These are phyloP conservation scores for Hanseniaspora guilliermondii DNA, from an alignment of 805 yeast species.

Conservation along the genomic window DNA sequence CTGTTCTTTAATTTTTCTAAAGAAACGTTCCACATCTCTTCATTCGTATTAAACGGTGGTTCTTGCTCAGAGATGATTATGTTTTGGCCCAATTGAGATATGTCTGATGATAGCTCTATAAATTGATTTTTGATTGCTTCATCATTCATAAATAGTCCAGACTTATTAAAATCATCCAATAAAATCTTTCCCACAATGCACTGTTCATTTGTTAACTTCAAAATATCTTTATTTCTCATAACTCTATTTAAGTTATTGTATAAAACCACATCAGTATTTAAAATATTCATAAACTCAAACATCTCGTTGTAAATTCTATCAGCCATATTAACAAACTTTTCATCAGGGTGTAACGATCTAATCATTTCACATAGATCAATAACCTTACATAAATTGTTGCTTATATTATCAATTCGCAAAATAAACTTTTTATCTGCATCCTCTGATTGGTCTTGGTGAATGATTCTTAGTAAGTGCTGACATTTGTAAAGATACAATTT, in stretches of 20 bases:
- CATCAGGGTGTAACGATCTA: constrained; percentile 74
- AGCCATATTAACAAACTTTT: constrained; percentile 60
- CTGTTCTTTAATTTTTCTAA: constrained; percentile 16
- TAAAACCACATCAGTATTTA: constrained; percentile 71
- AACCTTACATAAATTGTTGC: constrained; percentile 81
- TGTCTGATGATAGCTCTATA: constrained; percentile 65
- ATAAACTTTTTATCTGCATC: constrained; percentile 42
- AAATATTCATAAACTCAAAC: constrained; percentile 86
- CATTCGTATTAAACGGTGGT: constrained; percentile 16
- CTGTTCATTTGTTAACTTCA: constrained; percentile 55
- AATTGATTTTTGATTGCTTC: constrained; percentile 52
- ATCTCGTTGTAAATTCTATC: constrained; percentile 75
- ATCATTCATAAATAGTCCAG: constrained; percentile 73
- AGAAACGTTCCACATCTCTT: constrained; percentile 17
- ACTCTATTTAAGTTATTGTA: constrained; percentile 49
- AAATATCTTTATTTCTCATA: constrained; percentile 29
- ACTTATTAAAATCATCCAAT: constrained; percentile 72
- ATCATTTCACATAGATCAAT: constrained; percentile 90
- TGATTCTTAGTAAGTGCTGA: constrained; percentile 42
- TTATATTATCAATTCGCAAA: constrained; percentile 61
- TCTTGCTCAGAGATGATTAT: constrained; percentile 32
- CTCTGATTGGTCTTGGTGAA: constrained; percentile 36
- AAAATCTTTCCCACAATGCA: constrained; percentile 68
- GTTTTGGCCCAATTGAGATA: constrained; percentile 69
- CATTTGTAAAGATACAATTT: constrained; percentile 54